phyloP scores from a whole-genome alignment of 148 eudicot genomes.

The Vaccinium darrowii region DNA sequence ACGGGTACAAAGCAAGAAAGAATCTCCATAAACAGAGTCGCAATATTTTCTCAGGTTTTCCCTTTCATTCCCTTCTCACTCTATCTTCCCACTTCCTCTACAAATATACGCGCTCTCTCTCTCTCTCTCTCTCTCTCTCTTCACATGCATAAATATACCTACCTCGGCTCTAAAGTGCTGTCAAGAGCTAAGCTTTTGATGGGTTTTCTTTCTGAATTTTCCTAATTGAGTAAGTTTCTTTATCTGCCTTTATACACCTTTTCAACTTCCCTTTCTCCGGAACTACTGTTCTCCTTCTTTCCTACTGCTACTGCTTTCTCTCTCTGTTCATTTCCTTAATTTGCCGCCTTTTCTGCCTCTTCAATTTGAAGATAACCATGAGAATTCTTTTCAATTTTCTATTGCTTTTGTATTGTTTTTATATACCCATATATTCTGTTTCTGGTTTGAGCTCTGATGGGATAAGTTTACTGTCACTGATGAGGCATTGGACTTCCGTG shows the following conservation, averaged over 20 bases:
- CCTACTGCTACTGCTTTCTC: neutral
- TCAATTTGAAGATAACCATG: slow-evolving; percentile 5
- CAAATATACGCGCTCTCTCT: neutral
- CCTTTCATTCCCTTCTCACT: neutral
- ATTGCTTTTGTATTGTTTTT: slow-evolving; percentile 13
- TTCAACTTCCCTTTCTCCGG: neutral
- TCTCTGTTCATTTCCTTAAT: neutral
- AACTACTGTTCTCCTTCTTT: neutral
- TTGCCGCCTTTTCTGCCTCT: neutral
- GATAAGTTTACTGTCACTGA: slow-evolving; percentile 45
- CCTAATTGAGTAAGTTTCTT: neutral
- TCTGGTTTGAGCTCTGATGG: slow-evolving; percentile 56
- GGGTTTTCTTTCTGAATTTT: neutral
- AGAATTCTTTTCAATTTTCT: neutral
- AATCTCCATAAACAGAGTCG: neutral
- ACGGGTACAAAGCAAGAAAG: neutral
- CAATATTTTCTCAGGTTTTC: neutral
- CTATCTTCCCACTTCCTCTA: neutral
- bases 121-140: neutral
- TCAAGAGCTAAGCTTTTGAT: neutral
- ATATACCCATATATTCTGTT: slow-evolving; percentile 15
- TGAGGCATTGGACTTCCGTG: slow-evolving; percentile 47
- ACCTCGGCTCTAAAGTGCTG: neutral
- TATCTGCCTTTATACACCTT: neutral
- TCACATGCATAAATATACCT: neutral